These are phyloP conservation scores for Triglochin maritima DNA, from an alignment of 106 monocot genomes.

Conservation along the genomic window DNA sequence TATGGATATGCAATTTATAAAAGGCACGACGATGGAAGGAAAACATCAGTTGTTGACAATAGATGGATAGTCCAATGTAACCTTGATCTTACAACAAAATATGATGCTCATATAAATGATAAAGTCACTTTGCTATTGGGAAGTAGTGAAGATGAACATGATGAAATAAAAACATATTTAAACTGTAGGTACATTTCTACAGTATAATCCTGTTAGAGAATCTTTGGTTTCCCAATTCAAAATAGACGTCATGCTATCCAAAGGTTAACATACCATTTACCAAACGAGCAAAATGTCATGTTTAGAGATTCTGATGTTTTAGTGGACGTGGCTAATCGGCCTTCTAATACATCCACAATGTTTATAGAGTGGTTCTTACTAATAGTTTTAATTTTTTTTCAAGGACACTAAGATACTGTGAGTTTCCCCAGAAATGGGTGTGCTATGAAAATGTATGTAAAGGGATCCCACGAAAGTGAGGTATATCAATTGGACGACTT, in stretches of 20 bases:
- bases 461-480: background rate
- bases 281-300: no score
- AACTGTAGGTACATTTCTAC: background rate
- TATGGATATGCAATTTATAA: no score
- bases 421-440: no score
- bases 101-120: slow-evolving; percentile 3
- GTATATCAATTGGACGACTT: background rate
- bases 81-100: background rate
- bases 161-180: background rate
- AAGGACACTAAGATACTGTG: background rate
- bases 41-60: no score
- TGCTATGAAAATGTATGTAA: no score
- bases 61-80: background rate
- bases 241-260: background rate
- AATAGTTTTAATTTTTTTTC: background rate
- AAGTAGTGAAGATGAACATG: background rate
- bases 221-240: background rate
- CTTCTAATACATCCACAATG: background rate
- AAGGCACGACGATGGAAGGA: no score
- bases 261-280: background rate
- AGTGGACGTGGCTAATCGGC: background rate
- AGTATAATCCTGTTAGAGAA: background rate
- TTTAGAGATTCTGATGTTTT: no score
- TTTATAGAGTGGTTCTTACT: background rate
- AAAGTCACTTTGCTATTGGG: background rate